Percentiles rank a stretch among this genome's conserved stretches.
phyloP scores from a whole-genome alignment of 1,284 basidiomycete species.

The Ganoderma boninense region DNA sequence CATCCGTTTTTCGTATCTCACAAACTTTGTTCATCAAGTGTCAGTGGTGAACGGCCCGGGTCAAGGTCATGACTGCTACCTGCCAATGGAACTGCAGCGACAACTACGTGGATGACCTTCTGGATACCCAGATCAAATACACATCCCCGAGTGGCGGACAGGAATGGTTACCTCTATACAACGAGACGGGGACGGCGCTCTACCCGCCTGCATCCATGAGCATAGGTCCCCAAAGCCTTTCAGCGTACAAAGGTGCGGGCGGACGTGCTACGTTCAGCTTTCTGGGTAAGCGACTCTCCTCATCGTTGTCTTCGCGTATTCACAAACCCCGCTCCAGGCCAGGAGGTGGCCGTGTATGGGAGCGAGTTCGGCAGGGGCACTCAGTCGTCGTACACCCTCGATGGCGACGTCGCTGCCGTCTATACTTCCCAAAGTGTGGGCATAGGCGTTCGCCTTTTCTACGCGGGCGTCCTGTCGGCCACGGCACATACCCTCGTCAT shows the following conservation, averaged over 20 bases:
- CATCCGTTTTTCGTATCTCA: background rate
- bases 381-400: background rate
- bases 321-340: background rate
- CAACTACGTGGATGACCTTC: background rate
- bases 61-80: background rate
- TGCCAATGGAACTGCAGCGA: constrained; percentile 3
- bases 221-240: background rate
- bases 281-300: background rate
- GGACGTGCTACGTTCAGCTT: background rate
- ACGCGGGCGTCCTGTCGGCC: background rate
- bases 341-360: background rate
- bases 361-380: background rate
- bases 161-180: background rate
- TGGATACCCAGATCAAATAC: background rate
- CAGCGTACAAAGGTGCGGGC: background rate
- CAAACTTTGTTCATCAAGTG: background rate
- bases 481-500: constrained; percentile 3
- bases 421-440: background rate
- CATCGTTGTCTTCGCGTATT: background rate
- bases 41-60: background rate
- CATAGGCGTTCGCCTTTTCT: background rate
- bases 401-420: background rate
- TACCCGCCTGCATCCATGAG: background rate
- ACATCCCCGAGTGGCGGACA: background rate
- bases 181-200: background rate